A percentile compares a stretch with the other conserved stretches of the same genome.
Conservation (phyloP, 2,329 filamentous ascomycete species). For the Lojkania enalia region DNA sequence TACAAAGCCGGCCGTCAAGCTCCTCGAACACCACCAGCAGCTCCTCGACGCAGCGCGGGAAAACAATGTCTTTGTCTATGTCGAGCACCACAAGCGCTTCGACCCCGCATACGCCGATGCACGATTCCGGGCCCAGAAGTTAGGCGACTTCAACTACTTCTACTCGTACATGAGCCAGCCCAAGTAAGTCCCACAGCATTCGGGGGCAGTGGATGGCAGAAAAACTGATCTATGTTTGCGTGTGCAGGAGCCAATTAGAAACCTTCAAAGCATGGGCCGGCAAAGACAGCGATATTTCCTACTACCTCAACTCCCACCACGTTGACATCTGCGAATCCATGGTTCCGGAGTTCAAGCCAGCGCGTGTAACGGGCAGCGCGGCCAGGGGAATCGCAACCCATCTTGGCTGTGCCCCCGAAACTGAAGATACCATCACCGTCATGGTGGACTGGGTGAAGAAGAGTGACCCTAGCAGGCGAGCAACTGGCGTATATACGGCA, state of each 20-base stretch:
- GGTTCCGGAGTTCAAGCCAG: conserved; percentile 79
- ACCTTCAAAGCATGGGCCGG: conserved; percentile 96
- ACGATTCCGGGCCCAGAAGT: conserved; percentile 69
- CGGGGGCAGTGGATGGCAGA: not conserved
- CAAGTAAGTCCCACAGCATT: conserved; percentile 26
- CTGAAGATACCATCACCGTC: conserved; percentile 91
- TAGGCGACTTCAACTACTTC: conserved; percentile 98
- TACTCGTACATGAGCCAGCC: conserved; percentile 93
- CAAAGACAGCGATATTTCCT: conserved; percentile 88
- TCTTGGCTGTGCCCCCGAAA: conserved; percentile 76
- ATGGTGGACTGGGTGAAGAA: conserved; percentile 86
- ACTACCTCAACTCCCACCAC: conserved; percentile 96
- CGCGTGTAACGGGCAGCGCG: conserved; percentile 76
- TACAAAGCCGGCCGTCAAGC: conserved; percentile 91
- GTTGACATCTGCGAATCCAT: conserved; percentile 91
- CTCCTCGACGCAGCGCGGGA: conserved; percentile 73
- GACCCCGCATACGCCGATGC: conserved; percentile 93
- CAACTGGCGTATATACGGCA: conserved; percentile 88
- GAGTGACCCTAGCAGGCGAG: conserved; percentile 68
- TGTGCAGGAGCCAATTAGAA: conserved; percentile 86
- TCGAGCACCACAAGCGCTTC: conserved; percentile 97
- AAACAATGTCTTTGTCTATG: conserved; percentile 82
- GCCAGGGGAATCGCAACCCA: conserved; percentile 77
- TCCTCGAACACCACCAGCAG: conserved; percentile 75
- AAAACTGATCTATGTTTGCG: conserved; percentile 66